phyloP scores from a whole-genome alignment of 2,329 filamentous ascomycete genomes.

The Hypoxylon sp. region DNA sequence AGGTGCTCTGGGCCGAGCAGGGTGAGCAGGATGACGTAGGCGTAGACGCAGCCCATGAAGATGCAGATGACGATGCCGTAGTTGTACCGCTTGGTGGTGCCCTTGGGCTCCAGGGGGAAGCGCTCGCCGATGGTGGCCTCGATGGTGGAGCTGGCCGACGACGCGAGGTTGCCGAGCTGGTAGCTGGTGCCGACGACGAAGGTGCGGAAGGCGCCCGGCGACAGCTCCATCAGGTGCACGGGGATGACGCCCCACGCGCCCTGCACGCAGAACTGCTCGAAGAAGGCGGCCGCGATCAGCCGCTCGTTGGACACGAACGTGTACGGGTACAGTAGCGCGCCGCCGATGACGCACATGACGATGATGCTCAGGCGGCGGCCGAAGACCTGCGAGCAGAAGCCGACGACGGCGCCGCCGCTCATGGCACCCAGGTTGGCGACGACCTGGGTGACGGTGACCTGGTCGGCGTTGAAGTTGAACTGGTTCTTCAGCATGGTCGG shows the following conservation, averaged over 20 bases:
- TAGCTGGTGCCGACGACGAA: conserved; percentile 78
- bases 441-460: conserved; percentile 74
- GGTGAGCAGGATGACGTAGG: conserved; percentile 67
- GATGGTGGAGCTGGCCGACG: conserved; percentile 75
- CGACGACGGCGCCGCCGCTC: conserved; percentile 70
- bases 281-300: conserved; percentile 83
- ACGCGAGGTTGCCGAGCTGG: conserved; percentile 79
- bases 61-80: conserved; percentile 89
- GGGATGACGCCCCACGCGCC: conserved; percentile 81
- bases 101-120: conserved; percentile 71
- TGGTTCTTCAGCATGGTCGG: conserved; percentile 67
- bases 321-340: conserved; percentile 84
- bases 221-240: conserved; percentile 80
- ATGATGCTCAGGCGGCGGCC: conserved; percentile 75
- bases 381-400: conserved; percentile 73
- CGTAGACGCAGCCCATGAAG: conserved; percentile 87
- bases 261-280: conserved; percentile 81
- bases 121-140: conserved; percentile 77
- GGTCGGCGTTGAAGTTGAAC: conserved; percentile 59
- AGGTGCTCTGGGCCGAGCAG: conserved; percentile 67
- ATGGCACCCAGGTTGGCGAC: conserved; percentile 77
- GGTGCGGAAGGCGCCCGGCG: conserved; percentile 74
- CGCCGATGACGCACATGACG: conserved; percentile 68
- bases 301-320: conserved; percentile 69
- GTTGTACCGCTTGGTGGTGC: conserved; percentile 64